Evolutionary conservation across 139 green algal species (phyloP).

Genomic region (Axilococcus clingmanii): DNA sequence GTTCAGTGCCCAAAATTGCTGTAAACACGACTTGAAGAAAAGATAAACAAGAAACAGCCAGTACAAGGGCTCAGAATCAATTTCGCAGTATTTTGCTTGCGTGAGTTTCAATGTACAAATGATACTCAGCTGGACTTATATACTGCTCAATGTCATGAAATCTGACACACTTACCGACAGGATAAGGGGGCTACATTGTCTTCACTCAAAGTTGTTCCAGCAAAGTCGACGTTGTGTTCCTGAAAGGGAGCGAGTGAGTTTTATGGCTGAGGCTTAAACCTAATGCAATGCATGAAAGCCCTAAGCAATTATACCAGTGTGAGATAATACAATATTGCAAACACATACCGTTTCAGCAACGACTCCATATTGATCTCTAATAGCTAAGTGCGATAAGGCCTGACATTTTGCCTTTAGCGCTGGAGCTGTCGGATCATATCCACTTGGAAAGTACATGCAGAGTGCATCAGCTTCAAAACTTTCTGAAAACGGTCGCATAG

Average conservation of each 20-base stretch:
- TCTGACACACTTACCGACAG: slow-evolving; percentile 11
- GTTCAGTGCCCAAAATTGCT: slow-evolving; percentile 16
- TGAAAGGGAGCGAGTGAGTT: background rate
- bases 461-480: slow-evolving; percentile 6
- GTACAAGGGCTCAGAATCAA: slow-evolving; percentile 9
- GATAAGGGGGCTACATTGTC: slow-evolving; percentile 11
- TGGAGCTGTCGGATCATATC: slow-evolving; percentile 10
- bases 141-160: background rate
- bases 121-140: slow-evolving; percentile 26
- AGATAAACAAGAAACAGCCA: background rate
- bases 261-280: background rate
- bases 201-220: slow-evolving; percentile 14
- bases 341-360: slow-evolving; percentile 23
- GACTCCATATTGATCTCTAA: slow-evolving; percentile 20
- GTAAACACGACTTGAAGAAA: background rate
- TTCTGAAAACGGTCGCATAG: too few relatives aligned
- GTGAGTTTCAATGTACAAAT: slow-evolving; percentile 3
- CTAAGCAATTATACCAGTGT: background rate
- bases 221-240: slow-evolving; percentile 22
- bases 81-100: slow-evolving; percentile 23
- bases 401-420: slow-evolving; percentile 13
- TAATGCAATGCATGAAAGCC: background rate
- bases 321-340: background rate
- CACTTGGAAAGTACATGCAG: slow-evolving; percentile 21
- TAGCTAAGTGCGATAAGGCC: slow-evolving; percentile 13